Evolutionary conservation across 805 yeast species (phyloP), one percentile per base, ranked within the genome.

Genomic region (Myxozyma udenii): DNA sequence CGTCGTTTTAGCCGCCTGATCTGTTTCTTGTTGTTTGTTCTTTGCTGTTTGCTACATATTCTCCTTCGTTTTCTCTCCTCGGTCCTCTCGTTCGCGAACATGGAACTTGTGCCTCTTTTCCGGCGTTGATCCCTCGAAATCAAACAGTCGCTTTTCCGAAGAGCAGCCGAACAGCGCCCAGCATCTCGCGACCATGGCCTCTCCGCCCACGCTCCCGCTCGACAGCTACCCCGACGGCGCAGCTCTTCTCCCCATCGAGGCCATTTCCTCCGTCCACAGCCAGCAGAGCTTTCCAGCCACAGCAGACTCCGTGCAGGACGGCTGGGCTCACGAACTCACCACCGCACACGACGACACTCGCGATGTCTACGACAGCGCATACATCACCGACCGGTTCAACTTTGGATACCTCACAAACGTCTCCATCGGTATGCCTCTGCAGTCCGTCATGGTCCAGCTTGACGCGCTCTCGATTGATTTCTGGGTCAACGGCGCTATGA

Each of bases 381-480:
- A 4, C 7, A 35, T 44, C 24, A 46, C 25, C 18, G 57, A 53
- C 42, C 51, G 57, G 9, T 36, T 33, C 21, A n/a, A 43, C 6
- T 53, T 49, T 24, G 40, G 48, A 2, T 70, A 68, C 59, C 43
- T 62, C 26, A 63, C 66, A 3, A 53, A 55, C 14, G 57, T 72
- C 25, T 33, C 60, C 18, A 42, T 85, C 3, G 93, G 93, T 4
- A 76, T 86, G 0, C 75, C 80, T 2, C 60, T 68, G 1, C 84
- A 84, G 59, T 62, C 68, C 2, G 71, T 84, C 2, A 68, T 68
- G 3, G 79, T 83, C 5, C 66, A 79, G 40, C 65, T 85, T 16
- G 93, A 85, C 64, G 84, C 91, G 1, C 90, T 89, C 1, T 82
- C 88, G 0, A 74, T 84, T 1, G 91, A 85, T 63, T 64, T 84